Evolutionary conservation across 225 moss, liverwort and hornwort species (phyloP).

Genomic region (Polytrichum formosum): DNA sequence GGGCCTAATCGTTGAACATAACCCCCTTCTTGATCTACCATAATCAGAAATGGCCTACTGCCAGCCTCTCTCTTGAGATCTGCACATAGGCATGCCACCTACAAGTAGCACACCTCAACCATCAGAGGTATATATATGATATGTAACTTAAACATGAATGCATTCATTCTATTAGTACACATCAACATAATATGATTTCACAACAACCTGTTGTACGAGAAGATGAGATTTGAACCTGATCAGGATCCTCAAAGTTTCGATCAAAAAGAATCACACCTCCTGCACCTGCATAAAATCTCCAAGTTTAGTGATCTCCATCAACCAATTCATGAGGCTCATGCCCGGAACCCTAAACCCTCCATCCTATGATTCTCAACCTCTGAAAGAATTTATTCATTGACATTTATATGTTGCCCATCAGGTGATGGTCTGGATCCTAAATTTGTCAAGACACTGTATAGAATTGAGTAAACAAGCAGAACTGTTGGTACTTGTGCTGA

Average conservation of each 20-base stretch:
- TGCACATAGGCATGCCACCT: constrained; percentile 58
- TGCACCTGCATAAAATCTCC: constrained; percentile 46
- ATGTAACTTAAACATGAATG: neutral
- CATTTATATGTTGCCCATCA: too few relatives aligned
- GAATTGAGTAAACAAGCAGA: too few relatives aligned
- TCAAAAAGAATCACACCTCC: constrained; percentile 69
- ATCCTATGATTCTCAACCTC: too few relatives aligned
- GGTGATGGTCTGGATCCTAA: too few relatives aligned
- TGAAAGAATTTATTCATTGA: too few relatives aligned
- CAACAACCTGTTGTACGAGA: neutral
- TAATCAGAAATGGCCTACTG: constrained; percentile 50
- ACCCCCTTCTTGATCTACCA: constrained; percentile 85
- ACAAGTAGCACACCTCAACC: neutral
- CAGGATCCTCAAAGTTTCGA: constrained; percentile 66
- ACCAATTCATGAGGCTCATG: too few relatives aligned
- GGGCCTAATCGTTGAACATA: constrained; percentile 66
- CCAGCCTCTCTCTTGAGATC: constrained; percentile 66
- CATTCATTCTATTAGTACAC: neutral
- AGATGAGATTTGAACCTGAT: constrained; percentile 43
- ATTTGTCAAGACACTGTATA: too few relatives aligned
- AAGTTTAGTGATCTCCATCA: too few relatives aligned
- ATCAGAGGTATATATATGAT: neutral
- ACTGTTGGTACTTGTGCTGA: too few relatives aligned
- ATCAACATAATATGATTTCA: neutral
- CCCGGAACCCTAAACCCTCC: too few relatives aligned